Evolutionary conservation across 208 protist species (phyloP), one percentile per base, ranked within the genome.

Genomic region (Phytomonas francai): DNA sequence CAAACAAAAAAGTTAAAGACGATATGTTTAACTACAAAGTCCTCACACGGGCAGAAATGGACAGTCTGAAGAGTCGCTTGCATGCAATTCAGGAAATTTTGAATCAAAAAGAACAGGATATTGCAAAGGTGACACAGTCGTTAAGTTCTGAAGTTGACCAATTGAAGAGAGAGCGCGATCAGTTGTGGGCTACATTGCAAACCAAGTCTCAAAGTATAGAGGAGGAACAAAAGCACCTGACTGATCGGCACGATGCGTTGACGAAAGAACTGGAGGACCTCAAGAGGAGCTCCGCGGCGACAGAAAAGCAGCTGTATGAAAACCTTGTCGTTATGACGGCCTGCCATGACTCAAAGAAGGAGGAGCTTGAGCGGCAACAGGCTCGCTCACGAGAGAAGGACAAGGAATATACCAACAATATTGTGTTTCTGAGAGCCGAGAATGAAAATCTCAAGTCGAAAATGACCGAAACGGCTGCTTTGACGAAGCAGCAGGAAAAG

Each of bases 241-340:
- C 51, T 29, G 5, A 58, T 78, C 45, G 28, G 79, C 63, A 54
- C 45, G 65, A 63, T 22, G 51, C 33, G 36, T 63, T 79, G 9
- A 45, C 34, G 32, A 39, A 14, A 9, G 71, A 79, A 49, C 31
- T 78, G 22, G 76, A 83, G 9, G 57, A 82, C 7, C 72, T 84
- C 29, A 36, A 77, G 69, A 71, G 68, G 30, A 76, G 73, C 16
- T 70, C 78, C 31, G 27, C 6, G 14, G 51, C 61, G 19, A 78
- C 71, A 29, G 72, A 78, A 31, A 65, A 75, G 14, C 84, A 93
- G 61, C 64, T 91, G 31, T 89, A 88, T 58, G 81, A 96, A 74
- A 81, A 92, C 68, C 83, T 96, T 49, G 77, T 81, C n/a, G 76
- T 81, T 45, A 81, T 93, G 45, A 96, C 87, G 0, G 87, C 90